These are phyloP conservation scores for Hippophae rhamnoides DNA, from an alignment of 306 rosid species.

Conservation along the genomic window DNA sequence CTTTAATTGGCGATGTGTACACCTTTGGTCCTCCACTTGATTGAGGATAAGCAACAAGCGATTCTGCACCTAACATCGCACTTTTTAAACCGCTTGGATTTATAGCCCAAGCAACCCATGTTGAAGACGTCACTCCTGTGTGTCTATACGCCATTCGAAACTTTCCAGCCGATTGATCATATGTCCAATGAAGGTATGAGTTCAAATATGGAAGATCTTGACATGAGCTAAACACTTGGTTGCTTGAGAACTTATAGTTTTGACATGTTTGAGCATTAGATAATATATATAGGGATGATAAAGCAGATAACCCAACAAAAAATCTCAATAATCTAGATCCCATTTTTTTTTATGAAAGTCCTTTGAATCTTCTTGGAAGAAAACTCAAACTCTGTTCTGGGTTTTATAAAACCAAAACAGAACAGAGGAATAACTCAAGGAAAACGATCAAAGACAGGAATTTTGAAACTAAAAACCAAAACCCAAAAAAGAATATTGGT, in stretches of 20 bases:
- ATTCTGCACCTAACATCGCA: constrained; percentile 15
- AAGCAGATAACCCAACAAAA: not conserved
- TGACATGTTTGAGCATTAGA: constrained; percentile 17
- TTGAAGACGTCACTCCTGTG: not conserved
- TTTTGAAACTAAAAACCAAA: too few species aligned
- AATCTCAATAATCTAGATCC: too few species aligned
- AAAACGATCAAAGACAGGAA: too few species aligned
- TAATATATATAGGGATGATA: not conserved
- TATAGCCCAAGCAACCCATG: constrained; percentile 22
- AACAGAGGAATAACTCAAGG: too few species aligned
- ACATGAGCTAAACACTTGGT: constrained; percentile 4
- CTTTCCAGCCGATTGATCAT: not conserved
- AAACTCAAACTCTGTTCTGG: too few species aligned
- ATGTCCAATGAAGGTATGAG: constrained; percentile 21
- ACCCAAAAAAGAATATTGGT: too few species aligned
- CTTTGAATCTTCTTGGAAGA: too few species aligned
- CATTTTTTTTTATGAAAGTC: too few species aligned
- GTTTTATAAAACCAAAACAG: too few species aligned
- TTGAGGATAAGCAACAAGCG: constrained; percentile 12
- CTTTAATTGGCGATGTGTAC: not conserved
- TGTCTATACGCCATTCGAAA: constrained; percentile 11
- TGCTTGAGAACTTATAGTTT: constrained; percentile 5
- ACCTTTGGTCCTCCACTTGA: not conserved
- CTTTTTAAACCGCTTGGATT: not conserved
- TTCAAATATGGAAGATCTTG: constrained; percentile 12